Conservation (phyloP, 2,329 filamentous ascomycete species). For the Phyllosticta paracitricarpa region DNA sequence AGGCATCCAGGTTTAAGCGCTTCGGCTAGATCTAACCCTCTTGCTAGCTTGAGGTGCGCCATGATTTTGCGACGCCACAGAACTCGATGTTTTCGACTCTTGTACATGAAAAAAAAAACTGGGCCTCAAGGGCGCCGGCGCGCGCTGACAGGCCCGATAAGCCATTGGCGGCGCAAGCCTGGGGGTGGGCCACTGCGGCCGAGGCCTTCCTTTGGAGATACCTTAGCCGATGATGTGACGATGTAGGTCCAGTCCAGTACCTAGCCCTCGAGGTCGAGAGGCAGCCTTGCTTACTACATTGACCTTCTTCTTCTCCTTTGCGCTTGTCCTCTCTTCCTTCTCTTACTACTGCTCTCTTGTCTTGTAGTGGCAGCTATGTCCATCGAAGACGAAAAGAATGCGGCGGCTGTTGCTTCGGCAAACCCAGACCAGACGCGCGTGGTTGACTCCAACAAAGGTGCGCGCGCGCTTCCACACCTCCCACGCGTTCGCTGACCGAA, state of each 20-base stretch:
- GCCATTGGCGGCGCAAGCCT: not conserved
- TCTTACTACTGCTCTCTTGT: not conserved
- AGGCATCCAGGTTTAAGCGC: not conserved
- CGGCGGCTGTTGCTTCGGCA: slow-evolving; percentile 1
- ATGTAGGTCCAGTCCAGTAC: too few species aligned
- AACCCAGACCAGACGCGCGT: slow-evolving; percentile 18
- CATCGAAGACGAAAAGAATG: not conserved
- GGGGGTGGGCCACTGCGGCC: not conserved
- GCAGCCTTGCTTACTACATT: not conserved
- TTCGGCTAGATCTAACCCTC: not conserved
- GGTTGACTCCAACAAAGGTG: slow-evolving; percentile 29
- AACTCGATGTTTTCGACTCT: not conserved
- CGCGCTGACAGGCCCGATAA: not conserved
- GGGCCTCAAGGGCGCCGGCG: not conserved
- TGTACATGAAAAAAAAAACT: not conserved
- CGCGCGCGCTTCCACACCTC: not conserved
- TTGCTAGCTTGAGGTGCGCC: not conserved
- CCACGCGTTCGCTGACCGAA: slow-evolving; percentile 1
- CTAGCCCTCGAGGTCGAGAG: not conserved
- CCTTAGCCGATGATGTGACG: not conserved
- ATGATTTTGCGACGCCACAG: not conserved
- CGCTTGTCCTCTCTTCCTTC: not conserved
- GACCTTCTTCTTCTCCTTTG: not conserved
- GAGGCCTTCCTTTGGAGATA: not conserved
- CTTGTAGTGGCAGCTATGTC: not conserved